Conservation (phyloP, 164 flowering plant species). For the Nymphaea colorata region DNA sequence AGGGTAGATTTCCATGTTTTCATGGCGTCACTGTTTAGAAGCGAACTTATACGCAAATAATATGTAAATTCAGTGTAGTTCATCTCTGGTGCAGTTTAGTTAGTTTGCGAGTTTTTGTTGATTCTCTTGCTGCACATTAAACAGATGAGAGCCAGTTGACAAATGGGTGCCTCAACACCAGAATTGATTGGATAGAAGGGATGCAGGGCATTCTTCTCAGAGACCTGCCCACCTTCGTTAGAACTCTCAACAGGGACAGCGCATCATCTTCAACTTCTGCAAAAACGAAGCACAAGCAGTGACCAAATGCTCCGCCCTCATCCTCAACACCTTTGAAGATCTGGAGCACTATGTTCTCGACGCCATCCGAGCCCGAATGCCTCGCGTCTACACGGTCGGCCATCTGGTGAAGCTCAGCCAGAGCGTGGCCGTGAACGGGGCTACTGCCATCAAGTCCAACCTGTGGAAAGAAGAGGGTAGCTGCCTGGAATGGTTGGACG, state of each 20-base stretch:
- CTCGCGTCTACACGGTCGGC: slow-evolving; percentile 11
- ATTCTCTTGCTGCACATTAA: no score
- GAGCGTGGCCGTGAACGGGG: not conserved
- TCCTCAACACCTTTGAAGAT: slow-evolving; percentile 20
- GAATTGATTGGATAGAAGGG: slow-evolving; percentile 18
- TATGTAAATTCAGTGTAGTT: no score
- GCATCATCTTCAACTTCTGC: slow-evolving; percentile 7
- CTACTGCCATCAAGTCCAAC: slow-evolving; percentile 10
- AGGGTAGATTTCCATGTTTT: no score
- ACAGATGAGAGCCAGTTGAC: slow-evolving; percentile 17
- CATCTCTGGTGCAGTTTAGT: no score
- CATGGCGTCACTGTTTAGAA: no score
- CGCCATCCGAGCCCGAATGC: slow-evolving; percentile 8
- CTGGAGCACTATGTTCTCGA: slow-evolving; percentile 14
- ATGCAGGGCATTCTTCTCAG: slow-evolving; percentile 11
- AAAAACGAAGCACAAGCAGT: not conserved
- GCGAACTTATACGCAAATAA: no score
- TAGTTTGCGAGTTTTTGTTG: no score
- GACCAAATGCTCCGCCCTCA: slow-evolving; percentile 3
- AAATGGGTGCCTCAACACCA: slow-evolving; percentile 14
- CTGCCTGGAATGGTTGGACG: slow-evolving; percentile 31
- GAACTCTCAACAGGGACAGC: slow-evolving; percentile 11
- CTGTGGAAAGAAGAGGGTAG: slow-evolving; percentile 37
- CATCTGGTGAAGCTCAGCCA: not conserved
- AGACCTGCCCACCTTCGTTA: slow-evolving; percentile 17